A percentile compares a stretch with the other conserved stretches of the same genome.
Conservation (phyloP, 2,329 filamentous ascomycete species). For the Penicillium sp. region DNA sequence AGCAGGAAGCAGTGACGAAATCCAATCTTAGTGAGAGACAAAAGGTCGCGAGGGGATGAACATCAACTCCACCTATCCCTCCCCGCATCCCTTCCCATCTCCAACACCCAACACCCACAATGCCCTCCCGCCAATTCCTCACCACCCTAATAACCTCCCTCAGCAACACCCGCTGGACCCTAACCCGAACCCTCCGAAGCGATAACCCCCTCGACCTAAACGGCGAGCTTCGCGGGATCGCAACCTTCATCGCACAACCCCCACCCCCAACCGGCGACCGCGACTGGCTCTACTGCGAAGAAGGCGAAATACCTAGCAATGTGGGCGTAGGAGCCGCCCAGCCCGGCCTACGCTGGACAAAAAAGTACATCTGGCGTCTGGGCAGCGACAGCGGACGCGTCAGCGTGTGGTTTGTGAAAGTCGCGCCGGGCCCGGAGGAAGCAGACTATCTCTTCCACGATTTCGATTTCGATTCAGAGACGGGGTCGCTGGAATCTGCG, state of each 20-base stretch:
- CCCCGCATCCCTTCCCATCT: not conserved
- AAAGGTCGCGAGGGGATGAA: too few species aligned
- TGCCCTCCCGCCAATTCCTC: conserved; percentile 21
- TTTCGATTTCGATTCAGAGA: conserved; percentile 34
- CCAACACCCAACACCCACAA: conserved; percentile 1
- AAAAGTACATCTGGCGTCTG: conserved; percentile 48
- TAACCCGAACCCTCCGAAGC: conserved; percentile 42
- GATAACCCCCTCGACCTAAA: conserved; percentile 43
- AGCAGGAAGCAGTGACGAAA: too few species aligned
- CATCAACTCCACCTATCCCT: not conserved
- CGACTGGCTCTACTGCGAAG: conserved; percentile 44
- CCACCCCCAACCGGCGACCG: conserved; percentile 22
- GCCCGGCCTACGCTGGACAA: conserved; percentile 36
- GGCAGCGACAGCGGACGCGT: conserved; percentile 28
- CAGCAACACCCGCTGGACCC: conserved; percentile 32
- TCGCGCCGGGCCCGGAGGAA: conserved; percentile 27
- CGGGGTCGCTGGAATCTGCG: not conserved
- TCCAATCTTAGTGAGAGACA: too few species aligned
- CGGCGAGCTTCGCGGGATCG: conserved; percentile 42
- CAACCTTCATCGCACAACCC: conserved; percentile 35
- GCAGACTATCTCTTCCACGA: conserved; percentile 49
- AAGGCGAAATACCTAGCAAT: conserved; percentile 40
- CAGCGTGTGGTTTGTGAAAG: conserved; percentile 49
- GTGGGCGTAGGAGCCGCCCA: conserved; percentile 21
- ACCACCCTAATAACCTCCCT: conserved; percentile 33